phyloP scores from a whole-genome alignment of 1,139 yeast species.

The Pichia sp. region DNA sequence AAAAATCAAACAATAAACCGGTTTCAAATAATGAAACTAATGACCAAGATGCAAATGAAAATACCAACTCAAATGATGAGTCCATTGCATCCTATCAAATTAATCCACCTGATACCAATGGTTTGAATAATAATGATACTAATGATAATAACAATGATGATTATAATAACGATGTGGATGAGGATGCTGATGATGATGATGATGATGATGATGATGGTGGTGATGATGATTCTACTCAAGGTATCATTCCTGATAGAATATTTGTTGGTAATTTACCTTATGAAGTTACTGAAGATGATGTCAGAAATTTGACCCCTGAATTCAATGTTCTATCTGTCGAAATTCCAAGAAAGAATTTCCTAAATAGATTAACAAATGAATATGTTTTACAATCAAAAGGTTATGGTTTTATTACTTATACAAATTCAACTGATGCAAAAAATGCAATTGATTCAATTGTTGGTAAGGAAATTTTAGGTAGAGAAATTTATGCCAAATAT shows the following conservation, averaged over 20 bases:
- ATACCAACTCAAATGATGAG: neutral
- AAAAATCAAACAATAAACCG: neutral
- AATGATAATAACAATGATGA: neutral
- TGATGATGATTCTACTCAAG: constrained; percentile 3
- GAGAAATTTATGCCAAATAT: constrained; percentile 44
- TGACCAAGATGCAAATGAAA: neutral
- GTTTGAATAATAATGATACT: neutral
- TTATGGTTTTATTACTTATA: constrained; percentile 25
- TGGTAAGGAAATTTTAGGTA: constrained; percentile 41
- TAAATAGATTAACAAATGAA: constrained; percentile 19
- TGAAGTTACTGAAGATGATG: constrained; percentile 36
- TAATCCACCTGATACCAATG: neutral
- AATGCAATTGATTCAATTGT: constrained; percentile 40
- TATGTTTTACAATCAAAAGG: constrained; percentile 24
- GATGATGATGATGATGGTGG: neutral
- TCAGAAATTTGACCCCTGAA: constrained; percentile 24
- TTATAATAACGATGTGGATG: too few species aligned
- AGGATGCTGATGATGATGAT: neutral
- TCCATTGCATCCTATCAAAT: neutral
- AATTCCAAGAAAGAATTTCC: constrained; percentile 25
- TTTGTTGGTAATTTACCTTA: constrained; percentile 48
- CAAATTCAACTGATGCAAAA: constrained; percentile 30
- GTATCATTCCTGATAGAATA: constrained; percentile 26
- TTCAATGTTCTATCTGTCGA: constrained; percentile 26
- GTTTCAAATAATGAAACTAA: neutral